phyloP scores from a whole-genome alignment of 1,284 basidiomycete genomes.

The Trametes sp. region DNA sequence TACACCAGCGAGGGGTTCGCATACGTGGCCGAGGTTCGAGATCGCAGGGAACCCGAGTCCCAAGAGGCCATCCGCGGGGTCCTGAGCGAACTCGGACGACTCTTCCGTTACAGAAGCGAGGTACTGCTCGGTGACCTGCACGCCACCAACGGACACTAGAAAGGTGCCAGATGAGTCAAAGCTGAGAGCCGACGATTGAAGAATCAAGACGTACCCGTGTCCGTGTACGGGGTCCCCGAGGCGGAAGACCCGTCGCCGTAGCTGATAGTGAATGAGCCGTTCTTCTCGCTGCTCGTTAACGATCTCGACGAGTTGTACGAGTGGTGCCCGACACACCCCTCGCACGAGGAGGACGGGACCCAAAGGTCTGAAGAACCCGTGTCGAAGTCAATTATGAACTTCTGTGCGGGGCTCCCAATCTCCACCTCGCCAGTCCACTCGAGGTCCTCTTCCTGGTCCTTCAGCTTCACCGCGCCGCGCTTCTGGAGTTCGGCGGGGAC shows the following conservation, averaged over 20 bases:
- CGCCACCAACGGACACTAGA: slow-evolving; percentile 38
- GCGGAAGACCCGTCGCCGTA: slow-evolving; percentile 56
- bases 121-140: slow-evolving; percentile 34
- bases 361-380: slow-evolving; percentile 42
- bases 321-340: slow-evolving; percentile 45
- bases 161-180: neutral
- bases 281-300: slow-evolving; percentile 39
- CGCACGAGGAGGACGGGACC: slow-evolving; percentile 49
- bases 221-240: slow-evolving; percentile 48
- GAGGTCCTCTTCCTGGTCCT: slow-evolving; percentile 30
- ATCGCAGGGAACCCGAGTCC: slow-evolving; percentile 40
- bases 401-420: slow-evolving; percentile 40
- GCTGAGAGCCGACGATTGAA: too few species aligned
- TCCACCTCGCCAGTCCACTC: slow-evolving; percentile 42
- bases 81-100: slow-evolving; percentile 31
- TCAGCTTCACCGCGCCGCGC: slow-evolving; percentile 32
- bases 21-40: slow-evolving; percentile 34
- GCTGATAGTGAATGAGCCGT: slow-evolving; percentile 44
- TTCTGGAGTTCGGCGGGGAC: slow-evolving; percentile 20
- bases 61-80: slow-evolving; percentile 41
- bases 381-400: slow-evolving; percentile 38
- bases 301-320: slow-evolving; percentile 43
- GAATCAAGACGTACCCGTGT: slow-evolving; percentile 34
- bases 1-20: neutral
- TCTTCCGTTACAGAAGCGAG: slow-evolving; percentile 40